Percentiles rank a stretch among this genome's conserved stretches.
phyloP scores from a whole-genome alignment of 2,329 filamentous ascomycete species.

The Colletotrichum sublineola region DNA sequence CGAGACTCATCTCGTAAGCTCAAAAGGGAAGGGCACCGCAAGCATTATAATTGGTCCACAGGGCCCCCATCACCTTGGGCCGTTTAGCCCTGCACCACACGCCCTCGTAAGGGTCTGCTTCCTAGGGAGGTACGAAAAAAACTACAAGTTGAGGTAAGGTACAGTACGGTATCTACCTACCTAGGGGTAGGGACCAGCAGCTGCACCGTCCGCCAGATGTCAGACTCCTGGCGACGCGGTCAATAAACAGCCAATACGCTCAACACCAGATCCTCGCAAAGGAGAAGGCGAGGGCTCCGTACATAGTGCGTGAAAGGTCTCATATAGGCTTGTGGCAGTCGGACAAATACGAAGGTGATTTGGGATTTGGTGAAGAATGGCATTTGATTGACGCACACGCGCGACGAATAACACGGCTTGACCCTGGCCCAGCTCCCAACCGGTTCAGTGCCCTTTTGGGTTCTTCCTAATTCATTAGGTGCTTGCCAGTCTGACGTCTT shows the following conservation, averaged over 20 bases:
- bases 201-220: slow-evolving; percentile 29
- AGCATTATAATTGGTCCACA: slow-evolving; percentile 32
- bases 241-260: not conserved
- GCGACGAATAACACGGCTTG: not conserved
- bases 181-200: slow-evolving; percentile 26
- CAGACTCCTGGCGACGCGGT: not conserved
- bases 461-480: not conserved
- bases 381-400: slow-evolving; percentile 5
- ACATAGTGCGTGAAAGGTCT: not conserved
- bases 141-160: no score
- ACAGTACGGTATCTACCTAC: not conserved
- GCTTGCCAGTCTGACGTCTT: not conserved
- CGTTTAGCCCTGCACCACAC: slow-evolving; percentile 26
- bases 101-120: not conserved
- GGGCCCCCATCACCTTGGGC: slow-evolving; percentile 4
- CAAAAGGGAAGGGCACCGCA: slow-evolving; percentile 32
- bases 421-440: not conserved
- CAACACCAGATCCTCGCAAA: not conserved
- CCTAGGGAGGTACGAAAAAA: not conserved
- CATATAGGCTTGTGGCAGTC: not conserved
- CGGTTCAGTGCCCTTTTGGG: not conserved
- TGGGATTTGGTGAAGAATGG: slow-evolving; percentile 16
- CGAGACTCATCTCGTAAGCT: slow-evolving; percentile 27
- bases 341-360: slow-evolving; percentile 17
- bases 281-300: not conserved